Percentiles rank a stretch among this genome's conserved stretches.
Conservation (phyloP, 495 filamentous ascomycete genomes). For the Penicillium soppii region DNA sequence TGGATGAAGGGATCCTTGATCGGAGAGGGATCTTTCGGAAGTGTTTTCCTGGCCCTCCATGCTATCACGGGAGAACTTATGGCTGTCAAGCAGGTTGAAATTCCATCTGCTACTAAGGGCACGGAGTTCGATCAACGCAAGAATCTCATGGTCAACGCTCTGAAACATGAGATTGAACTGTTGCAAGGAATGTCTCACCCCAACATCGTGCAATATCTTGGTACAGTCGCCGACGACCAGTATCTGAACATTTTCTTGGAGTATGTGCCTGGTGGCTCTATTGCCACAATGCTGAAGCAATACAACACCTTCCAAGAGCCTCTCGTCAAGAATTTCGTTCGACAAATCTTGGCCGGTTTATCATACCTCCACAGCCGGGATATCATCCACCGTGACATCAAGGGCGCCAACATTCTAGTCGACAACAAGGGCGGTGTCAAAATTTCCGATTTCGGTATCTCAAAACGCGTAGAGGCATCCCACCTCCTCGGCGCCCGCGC, state of each 20-base stretch:
- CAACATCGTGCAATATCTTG: conserved; percentile 98
- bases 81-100: conserved; percentile 97
- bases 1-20: conserved; percentile 99
- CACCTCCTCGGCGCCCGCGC: conserved; percentile 57
- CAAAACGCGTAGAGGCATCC: conserved; percentile 90
- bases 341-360: conserved; percentile 92
- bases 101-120: conserved; percentile 76
- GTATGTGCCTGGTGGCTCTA: conserved; percentile 96
- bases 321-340: conserved; percentile 92
- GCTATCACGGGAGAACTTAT: conserved; percentile 96
- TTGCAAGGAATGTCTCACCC: conserved; percentile 91
- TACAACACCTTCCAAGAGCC: conserved; percentile 94
- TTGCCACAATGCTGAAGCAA: conserved; percentile 96
- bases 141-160: conserved; percentile 94
- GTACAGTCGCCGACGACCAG: conserved; percentile 84
- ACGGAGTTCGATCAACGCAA: conserved; percentile 83
- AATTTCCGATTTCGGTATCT: conserved; percentile 99
- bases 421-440: conserved; percentile 99
- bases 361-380: conserved; percentile 92
- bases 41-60: conserved; percentile 95
- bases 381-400: conserved; percentile 99
- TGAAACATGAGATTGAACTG: conserved; percentile 94
- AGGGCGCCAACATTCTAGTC: conserved; percentile 97
- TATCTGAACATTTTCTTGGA: conserved; percentile 99
- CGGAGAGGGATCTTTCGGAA: conserved; percentile 94